Percentiles rank a stretch among this genome's conserved stretches.
Evolutionary conservation across 2,329 filamentous ascomycete species (phyloP).

Genomic region (Grosmannia clavigera): DNA sequence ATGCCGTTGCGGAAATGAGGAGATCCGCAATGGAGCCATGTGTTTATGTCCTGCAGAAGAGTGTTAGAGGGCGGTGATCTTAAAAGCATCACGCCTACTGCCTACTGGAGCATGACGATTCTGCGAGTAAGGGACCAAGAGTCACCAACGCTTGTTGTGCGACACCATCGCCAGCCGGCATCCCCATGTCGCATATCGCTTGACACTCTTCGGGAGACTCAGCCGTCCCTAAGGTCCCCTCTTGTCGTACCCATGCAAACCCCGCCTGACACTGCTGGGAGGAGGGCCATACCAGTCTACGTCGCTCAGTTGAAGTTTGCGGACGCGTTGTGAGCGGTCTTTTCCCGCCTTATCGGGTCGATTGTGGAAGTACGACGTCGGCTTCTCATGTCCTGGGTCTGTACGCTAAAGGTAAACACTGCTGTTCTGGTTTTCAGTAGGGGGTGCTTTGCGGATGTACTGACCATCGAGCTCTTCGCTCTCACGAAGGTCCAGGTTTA

Average conservation of each 20-base stretch:
- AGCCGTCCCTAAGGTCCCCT: neutral
- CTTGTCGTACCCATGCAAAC: neutral
- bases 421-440: slow-evolving; percentile 15
- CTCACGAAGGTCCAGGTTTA: slow-evolving; percentile 91
- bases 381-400: slow-evolving; percentile 36
- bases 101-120: neutral
- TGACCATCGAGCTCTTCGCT: slow-evolving; percentile 71
- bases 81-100: neutral
- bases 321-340: slow-evolving; percentile 66
- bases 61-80: neutral
- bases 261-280: neutral
- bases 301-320: slow-evolving; percentile 89
- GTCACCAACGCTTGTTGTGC: neutral
- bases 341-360: slow-evolving; percentile 42
- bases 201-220: neutral
- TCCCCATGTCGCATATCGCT: neutral
- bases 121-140: neutral
- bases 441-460: slow-evolving; percentile 8
- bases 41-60: neutral
- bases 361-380: slow-evolving; percentile 37
- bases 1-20: neutral
- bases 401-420: slow-evolving; percentile 42
- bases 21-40: neutral
- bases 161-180: neutral
- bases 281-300: slow-evolving; percentile 70